Percentiles rank a stretch among this genome's conserved stretches.
phyloP scores from a whole-genome alignment of 768 basidiomycete species.

The Suillus fuscotomentosus region DNA sequence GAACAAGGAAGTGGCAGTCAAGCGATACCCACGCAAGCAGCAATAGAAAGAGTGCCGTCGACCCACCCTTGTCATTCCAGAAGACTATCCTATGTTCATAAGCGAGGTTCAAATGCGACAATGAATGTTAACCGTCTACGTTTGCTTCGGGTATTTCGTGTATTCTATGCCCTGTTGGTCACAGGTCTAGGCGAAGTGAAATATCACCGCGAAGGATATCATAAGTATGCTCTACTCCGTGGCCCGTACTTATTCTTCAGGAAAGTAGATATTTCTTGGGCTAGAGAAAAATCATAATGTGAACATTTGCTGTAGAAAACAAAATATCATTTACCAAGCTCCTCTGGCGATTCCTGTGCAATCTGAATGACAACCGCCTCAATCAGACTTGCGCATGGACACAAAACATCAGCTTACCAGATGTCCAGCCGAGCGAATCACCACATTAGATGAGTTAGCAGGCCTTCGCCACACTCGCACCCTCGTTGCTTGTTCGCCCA shows the following conservation, averaged over 20 bases:
- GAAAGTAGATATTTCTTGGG: not conserved
- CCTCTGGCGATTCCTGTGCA: conserved; percentile 27
- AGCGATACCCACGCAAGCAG: not conserved
- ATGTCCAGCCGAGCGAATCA: conserved; percentile 28
- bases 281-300: not conserved
- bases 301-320: not conserved
- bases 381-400: not conserved
- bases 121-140: not conserved
- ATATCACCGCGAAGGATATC: not conserved
- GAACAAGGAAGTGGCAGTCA: not conserved
- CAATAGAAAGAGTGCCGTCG: not conserved
- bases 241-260: not conserved
- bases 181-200: not conserved
- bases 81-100: not conserved
- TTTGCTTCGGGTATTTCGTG: not conserved
- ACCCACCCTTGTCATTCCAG: not conserved
- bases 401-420: conserved; percentile 19
- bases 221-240: not conserved
- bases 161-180: not conserved
- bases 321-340: conserved; percentile 23
- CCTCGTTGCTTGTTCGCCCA: conserved; percentile 9
- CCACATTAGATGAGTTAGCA: conserved; percentile 25
- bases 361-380: conserved; percentile 14
- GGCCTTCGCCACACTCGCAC: conserved; percentile 31
- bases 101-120: not conserved